Base-by-base conservation (phyloP, 208 protist species). In the Entamoeba histolytica region DNA sequence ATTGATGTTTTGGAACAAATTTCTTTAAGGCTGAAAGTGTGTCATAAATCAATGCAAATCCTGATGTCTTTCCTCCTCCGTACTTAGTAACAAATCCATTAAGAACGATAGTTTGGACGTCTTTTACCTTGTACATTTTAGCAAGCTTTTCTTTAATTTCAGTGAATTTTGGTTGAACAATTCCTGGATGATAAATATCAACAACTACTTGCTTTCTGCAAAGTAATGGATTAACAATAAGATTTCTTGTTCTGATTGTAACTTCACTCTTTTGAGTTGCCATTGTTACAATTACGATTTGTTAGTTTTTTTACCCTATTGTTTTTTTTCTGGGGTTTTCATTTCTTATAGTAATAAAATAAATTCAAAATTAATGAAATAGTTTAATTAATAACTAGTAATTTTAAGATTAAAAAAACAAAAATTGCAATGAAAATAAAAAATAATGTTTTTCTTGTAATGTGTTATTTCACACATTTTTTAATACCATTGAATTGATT, bases 31-130 rank as follows among this genome's bases (percentile, higher is more conserved):
- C 95, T 17, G 96, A 94, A 12, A 97, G 5, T 55, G 96, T 97
- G 95, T 99, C 98, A 96, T 99, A 99, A 97, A 99, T 99, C 93
- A 99, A 96, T 95, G 97, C 98, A 95, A 99, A 99, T 94, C 99
- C 98, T 92, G 98, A 98, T 94, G 97, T 98, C 95, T 97, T 98
- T 95, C 98, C 98, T 95, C 98, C 99, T 96, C 99, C 99, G 95
- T 99, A 99, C 93, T 98, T 97, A 92, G 98, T 99, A 94, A 97
- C 97, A 97, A 99, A 99, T 94, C 98, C 98, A 94, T 98, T 99
- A 93, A 99, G 94, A 94, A 98, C 96, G 93, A 99, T 95, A 94
- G 96, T 97, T 94, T 98, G 96, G 94, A 97, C 95, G 49, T 44
- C 91, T 91, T 96, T 94, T 49, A 99, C 98, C 95, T 98, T 98